Base-by-base conservation (phyloP, 2,329 filamentous ascomycete species). In the Pezicula carpinea region DNA sequence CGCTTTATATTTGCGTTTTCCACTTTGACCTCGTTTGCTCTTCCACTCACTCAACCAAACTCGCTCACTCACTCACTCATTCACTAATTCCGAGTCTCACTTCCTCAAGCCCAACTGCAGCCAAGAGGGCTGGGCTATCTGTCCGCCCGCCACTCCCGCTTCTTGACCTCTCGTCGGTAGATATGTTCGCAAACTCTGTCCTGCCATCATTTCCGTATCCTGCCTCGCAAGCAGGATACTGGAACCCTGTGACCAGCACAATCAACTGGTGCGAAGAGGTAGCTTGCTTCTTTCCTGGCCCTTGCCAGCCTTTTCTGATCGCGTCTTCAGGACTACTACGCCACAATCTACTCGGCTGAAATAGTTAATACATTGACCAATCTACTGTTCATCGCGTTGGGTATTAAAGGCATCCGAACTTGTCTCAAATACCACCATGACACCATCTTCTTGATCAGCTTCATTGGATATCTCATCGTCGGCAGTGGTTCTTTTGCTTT, bases 361-460 rank as follows among this genome's bases (percentile, higher is more conserved):
- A 81, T 91, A 39, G 79, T 89, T 62, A 92, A 85, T 62, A 87
- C 88, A 3, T 59, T 91, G 26, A 96, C 89, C 29, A 96, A 96
- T 64, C 64, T 87, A 3, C 70, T 93, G 19, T 96, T 96, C 66
- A 74, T 95, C 57, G 87, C 77, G 65, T 77, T 95, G 17, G 89
- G 89, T 6, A 68, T 80, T 55, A 85, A 84, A 61, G 91, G 91
- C 19, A 80, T 93, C 52, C 69, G 73, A 46, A 89, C 83, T 64
- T 95, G 89, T 64, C 62, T 85, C 33, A 76, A 74, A 53, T 75
- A 95, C 66, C 74, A 76, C 14, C 89, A 96, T 66, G 86, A 89
- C 46, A 70, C 67, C 13, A 84, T 95, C 49, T 95, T 95, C 67
- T 62, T 86, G 42, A 70, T 95, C 3, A 75, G 77, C 26, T 86